phyloP scores from a whole-genome alignment of 2,329 filamentous ascomycete genomes.

The Fusarium cicatricum region DNA sequence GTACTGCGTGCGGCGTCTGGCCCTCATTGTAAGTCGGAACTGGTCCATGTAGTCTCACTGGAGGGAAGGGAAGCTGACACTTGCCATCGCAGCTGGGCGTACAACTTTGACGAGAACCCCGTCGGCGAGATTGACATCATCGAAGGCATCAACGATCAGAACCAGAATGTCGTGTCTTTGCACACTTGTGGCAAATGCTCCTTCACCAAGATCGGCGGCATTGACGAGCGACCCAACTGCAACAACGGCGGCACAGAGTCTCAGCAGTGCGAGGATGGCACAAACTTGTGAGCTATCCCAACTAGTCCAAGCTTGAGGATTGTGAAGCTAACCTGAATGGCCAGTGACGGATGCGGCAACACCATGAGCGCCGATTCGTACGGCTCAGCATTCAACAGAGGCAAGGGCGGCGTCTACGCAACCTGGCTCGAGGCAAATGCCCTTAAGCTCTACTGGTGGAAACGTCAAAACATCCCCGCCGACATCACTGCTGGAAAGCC shows the following conservation, averaged over 20 bases:
- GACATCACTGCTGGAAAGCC: conserved; percentile 67
- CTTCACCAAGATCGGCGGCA: conserved; percentile 53
- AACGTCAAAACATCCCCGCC: conserved; percentile 64
- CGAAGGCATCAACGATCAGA: conserved; percentile 71
- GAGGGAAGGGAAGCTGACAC: too few relatives aligned
- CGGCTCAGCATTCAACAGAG: conserved; percentile 71
- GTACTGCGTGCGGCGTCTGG: conserved; percentile 31
- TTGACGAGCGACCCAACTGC: conserved; percentile 55
- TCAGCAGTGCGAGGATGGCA: conserved; percentile 28
- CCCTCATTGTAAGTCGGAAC: conserved; percentile 24
- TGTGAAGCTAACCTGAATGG: not conserved
- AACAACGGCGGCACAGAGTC: conserved; percentile 49
- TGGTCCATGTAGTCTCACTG: too few relatives aligned
- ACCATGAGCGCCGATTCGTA: conserved; percentile 47
- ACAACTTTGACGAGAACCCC: conserved; percentile 20
- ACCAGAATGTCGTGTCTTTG: conserved; percentile 66
- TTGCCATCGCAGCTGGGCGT: not conserved
- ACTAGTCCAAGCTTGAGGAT: not conserved
- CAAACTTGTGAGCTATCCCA: conserved; percentile 10
- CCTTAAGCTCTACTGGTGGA: conserved; percentile 81
- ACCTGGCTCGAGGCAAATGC: conserved; percentile 72
- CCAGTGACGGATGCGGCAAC: conserved; percentile 14
- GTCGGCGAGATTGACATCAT: conserved; percentile 77
- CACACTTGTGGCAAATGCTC: conserved; percentile 64
- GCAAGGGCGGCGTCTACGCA: conserved; percentile 71